Evolutionary conservation across 2,329 filamentous ascomycete genomes (phyloP), one percentile per base, ranked within the genome.

Genomic region (Alternaria rosae): DNA sequence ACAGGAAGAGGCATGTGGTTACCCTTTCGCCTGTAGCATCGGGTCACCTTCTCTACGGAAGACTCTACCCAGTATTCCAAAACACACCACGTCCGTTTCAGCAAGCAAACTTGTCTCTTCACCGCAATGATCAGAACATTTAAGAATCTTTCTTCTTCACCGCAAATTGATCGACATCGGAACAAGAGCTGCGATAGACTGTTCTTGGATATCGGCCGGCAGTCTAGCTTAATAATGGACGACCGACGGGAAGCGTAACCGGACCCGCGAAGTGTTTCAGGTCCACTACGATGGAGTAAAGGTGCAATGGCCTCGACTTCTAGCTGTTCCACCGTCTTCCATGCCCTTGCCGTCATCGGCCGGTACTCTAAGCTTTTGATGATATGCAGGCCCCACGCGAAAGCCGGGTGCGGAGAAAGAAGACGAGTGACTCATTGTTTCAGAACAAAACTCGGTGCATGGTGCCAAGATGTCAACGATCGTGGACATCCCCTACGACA

Each of bases 241-340:
- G 48, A 68, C 72, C 67, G 69, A 70, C 67, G 68, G 71, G 67
- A 68, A 50, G 44, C 42, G 57, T 62, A 59, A 70, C 72, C 72
- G 72, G 62, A 63, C 68, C 70, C 69, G 65, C 64, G 42, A 57
- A 63, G 63, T 67, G 68, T 62, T 61, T 52, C 57, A 56, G 30
- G 47, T 68, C 68, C 70, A 68, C 66, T 63, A 38, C 25, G 53
- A 54, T 44, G 35, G 38, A 47, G 56, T 56, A 61, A 59, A 54
- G 62, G 44, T 35, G 58, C 57, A 54, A 58, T 38, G 28, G 51
- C 45, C 38, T 51, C 51, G 13, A 20, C 55, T 51, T 57, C 32
- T 32, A 62, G 51, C 51, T 48, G 21, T 59, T 47, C 51, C 48
- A 58, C 28, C 62, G 53, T n/a, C 20, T 52, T 59, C 47, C 38